Base-by-base conservation (phyloP, 2,329 filamentous ascomycete genomes). In the Clonostachys solani region DNA sequence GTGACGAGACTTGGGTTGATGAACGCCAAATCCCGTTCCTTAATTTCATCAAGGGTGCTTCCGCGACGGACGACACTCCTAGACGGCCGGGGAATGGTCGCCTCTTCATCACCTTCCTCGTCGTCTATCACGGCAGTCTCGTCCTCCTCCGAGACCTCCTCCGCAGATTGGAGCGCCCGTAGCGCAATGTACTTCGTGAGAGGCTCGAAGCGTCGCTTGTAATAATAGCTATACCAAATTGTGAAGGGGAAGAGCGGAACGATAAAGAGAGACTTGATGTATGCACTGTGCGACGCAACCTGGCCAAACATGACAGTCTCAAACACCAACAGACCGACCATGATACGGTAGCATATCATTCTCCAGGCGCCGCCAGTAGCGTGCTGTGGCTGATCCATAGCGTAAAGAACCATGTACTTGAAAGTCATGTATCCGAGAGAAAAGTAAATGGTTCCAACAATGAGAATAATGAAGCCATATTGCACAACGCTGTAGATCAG, bases 351-450 rank as follows among this genome's bases (percentile, higher is more conserved):
- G 68, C 91, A 96, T 52, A 99, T 96, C 79, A 99, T 95, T 43
- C 88, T 86, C 94, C 94, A 99, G 5, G 92, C 91, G 51, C 87
- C 84, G 17, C 95, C 95, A 0, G 92, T 97, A 15, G 91, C 90
- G 62, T 96, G 91, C 60, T 95, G 90, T 15, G 90, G 88, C 63
- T 97, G 92, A 58, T 97, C 92, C 94, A 99, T 99, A 33, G 94
- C 91, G 65, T 99, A 99, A 5, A 99, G 77, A 5, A 99, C 75
- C 71, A 99, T 95, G 68, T 99, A 99, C 65, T 96, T 96, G 78
- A 95, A 95, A 33, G 89, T 88, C 61, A 92, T 92, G 63, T 89
- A 87, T 17, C 91, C 91, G 13, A 95, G 79, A 17, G 81, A 63
- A 57, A 95, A 95, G 66, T 95, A 99, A 12, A 89, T 72, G 43